Conservation (phyloP, 2,329 filamentous ascomycete species). For the Aspergillus flavus region DNA sequence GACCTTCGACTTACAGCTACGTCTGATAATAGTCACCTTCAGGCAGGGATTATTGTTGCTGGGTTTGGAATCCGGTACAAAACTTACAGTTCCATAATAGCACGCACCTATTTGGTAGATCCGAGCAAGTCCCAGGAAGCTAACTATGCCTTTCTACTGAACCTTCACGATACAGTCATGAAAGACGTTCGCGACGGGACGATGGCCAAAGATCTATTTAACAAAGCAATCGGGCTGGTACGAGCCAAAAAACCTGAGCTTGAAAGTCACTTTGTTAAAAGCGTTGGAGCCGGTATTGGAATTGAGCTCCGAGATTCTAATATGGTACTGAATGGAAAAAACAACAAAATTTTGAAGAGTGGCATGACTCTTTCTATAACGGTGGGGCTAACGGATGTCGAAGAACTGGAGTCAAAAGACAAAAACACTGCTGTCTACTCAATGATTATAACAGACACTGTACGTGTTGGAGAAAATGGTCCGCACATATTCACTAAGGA, state of each 20-base stretch:
- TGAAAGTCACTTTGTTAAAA: conserved; percentile 93
- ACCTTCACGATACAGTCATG: conserved; percentile 84
- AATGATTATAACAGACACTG: conserved; percentile 86
- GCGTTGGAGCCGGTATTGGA: conserved; percentile 87
- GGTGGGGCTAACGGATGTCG: conserved; percentile 85
- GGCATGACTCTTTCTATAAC: conserved; percentile 95
- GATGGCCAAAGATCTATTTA: conserved; percentile 85
- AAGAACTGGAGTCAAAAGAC: conserved; percentile 83
- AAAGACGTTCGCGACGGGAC: conserved; percentile 89
- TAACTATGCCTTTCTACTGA: conserved; percentile 86
- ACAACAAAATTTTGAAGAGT: conserved; percentile 78
- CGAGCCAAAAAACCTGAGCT: conserved; percentile 91
- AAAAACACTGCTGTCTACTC: conserved; percentile 89
- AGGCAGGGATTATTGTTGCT: conserved; percentile 91
- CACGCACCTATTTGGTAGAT: conserved; percentile 92
- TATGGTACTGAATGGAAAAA: conserved; percentile 85
- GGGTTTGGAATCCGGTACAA: conserved; percentile 92
- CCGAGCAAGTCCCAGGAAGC: conserved; percentile 94
- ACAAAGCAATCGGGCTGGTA: conserved; percentile 78
- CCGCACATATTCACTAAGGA: conserved; percentile 90
- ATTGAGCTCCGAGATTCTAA: conserved; percentile 87
- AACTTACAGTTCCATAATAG: conserved; percentile 90
- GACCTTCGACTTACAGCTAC: conserved; percentile 81
- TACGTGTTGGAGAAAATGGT: conserved; percentile 72
- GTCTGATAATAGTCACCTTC: conserved; percentile 79